Evolutionary conservation across 495 filamentous ascomycete genomes (phyloP).

Genomic region (Penicillium bialowiezense): DNA sequence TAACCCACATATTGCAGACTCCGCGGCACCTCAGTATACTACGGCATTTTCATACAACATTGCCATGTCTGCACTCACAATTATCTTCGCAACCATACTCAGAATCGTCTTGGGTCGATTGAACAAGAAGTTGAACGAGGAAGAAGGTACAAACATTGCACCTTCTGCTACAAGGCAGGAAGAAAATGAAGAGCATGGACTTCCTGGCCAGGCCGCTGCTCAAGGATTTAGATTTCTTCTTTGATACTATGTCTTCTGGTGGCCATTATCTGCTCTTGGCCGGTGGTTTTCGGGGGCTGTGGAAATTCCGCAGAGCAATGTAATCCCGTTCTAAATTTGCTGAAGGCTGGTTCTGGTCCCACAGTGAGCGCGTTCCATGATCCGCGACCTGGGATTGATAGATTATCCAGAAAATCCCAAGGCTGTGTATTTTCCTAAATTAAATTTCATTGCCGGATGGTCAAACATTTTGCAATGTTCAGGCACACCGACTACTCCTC

Average conservation of each 20-base stretch:
- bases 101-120: slow-evolving; percentile 23
- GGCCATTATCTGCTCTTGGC: too few species aligned
- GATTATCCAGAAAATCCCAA: too few species aligned
- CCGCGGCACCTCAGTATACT: slow-evolving; percentile 18
- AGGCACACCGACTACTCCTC: neutral
- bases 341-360: too few species aligned
- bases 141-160: slow-evolving; percentile 16
- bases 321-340: too few species aligned
- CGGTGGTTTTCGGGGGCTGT: too few species aligned
- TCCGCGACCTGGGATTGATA: too few species aligned
- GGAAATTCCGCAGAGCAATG: too few species aligned
- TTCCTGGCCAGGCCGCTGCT: slow-evolving; percentile 7
- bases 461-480: too few species aligned
- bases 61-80: slow-evolving; percentile 17
- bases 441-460: too few species aligned
- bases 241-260: neutral
- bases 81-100: slow-evolving; percentile 17
- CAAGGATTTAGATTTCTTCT: slow-evolving; percentile 17
- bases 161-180: neutral
- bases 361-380: too few species aligned
- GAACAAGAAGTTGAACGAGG: slow-evolving; percentile 32
- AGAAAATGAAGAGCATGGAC: slow-evolving; percentile 14
- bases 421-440: too few species aligned
- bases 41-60: slow-evolving; percentile 23
- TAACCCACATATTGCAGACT: slow-evolving; percentile 1